These are phyloP conservation scores for Pseudogymnoascus sp. DNA, from an alignment of 2,329 filamentous ascomycete species.

Conservation along the genomic window DNA sequence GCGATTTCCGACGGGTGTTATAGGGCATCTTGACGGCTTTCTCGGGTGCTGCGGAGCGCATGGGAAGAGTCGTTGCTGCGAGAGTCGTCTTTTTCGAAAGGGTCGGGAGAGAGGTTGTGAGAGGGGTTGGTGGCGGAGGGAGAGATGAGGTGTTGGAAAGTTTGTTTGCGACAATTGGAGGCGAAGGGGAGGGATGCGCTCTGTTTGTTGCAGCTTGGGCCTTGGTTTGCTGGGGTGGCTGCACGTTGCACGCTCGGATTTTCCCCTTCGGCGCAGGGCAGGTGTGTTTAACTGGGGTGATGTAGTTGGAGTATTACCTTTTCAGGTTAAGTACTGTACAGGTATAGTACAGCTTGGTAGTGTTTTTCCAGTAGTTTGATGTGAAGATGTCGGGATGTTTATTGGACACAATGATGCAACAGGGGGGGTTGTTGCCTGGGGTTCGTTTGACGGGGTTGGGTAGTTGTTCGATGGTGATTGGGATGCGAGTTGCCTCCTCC, in stretches of 20 bases:
- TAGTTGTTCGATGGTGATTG: background rate
- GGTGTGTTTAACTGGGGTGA: background rate
- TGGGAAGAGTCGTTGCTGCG: background rate
- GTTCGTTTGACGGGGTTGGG: background rate
- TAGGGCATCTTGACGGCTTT: constrained; percentile 61
- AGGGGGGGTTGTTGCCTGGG: background rate
- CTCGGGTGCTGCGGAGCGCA: background rate
- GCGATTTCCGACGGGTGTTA: constrained; percentile 92
- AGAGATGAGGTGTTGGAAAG: background rate
- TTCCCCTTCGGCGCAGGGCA: constrained; percentile 6
- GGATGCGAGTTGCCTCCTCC: constrained; percentile 2
- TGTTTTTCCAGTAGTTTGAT: background rate
- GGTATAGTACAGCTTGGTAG: background rate
- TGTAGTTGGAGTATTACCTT: background rate
- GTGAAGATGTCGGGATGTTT: background rate
- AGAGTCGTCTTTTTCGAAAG: background rate
- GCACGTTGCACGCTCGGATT: constrained; percentile 7
- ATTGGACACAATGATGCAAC: background rate
- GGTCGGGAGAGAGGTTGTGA: background rate
- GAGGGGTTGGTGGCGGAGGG: constrained; percentile 1
- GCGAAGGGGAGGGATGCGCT: background rate
- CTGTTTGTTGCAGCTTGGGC: constrained; percentile 1
- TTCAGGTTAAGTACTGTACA: background rate
- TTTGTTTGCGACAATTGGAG: constrained; percentile 1
- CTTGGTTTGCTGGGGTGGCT: constrained; percentile 5